Evolutionary conservation across 2,329 filamentous ascomycete species (phyloP), one percentile per base, ranked within the genome.

Genomic region (Akanthomyces lecanii): DNA sequence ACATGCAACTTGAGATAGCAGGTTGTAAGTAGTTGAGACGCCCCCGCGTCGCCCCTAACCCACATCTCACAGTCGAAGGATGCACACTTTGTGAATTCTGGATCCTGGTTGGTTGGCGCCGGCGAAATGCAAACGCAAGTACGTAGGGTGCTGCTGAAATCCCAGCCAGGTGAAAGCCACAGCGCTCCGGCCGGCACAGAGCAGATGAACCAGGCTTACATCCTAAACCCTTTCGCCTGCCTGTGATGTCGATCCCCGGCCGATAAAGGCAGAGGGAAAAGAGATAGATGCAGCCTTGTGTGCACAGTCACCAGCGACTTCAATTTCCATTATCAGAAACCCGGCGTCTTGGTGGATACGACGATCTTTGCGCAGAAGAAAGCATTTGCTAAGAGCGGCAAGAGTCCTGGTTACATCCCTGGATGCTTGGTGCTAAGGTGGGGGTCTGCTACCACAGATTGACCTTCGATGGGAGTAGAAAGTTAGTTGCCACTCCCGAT

Each of bases 401-500:
- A 21, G 2, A 36, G 33, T 38, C 28, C 11, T 14, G 18, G 50
- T 38, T 38, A 21, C 50, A 38, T 12, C 25, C 51, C 33, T 53
- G 47, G 25, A 16, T n/a, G 23, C 23, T 53, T 6, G 18, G 51
- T 38, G 50, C 18, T 30, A 36, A 12, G 30, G 48, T 36, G 51
- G 51, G 18, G 51, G 30, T 14, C 38, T 21, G 48, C 10, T 23
- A 18, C 50, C 21, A 30, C 30, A 38, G 50, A 52, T 52, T 52
- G 18, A 12, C 7, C 23, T 10, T 25, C 14, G 47, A 18, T 30
- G 21, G 12, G 33, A 47, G 54, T 25, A 47, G 14, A 36, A 33
- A 57, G 42, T 5, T 57, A n/a, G 54, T 57, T 47, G 54, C 54
- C 54, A 47, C 54, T 57, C 54, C 54, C 54, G 54, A 45, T 18